Conservation (phyloP, 1,139 yeast genomes). For the Eremothecium sinecaudum region DNA sequence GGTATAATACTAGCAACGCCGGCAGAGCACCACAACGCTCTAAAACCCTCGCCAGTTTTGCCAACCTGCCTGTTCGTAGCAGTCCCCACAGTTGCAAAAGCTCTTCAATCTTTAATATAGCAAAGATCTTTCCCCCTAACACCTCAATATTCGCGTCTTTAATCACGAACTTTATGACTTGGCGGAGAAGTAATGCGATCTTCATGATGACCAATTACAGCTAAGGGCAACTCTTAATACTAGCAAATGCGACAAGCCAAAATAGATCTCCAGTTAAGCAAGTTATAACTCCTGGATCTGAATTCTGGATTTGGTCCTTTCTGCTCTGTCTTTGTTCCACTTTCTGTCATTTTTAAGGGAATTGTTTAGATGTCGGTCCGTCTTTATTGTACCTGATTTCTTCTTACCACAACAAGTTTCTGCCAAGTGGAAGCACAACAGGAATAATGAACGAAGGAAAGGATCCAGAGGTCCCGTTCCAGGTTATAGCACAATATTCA, state of each 20-base stretch:
- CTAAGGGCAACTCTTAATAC: too few relatives aligned
- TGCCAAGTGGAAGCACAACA: too few relatives aligned
- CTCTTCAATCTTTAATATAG: background rate
- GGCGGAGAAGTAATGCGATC: too few relatives aligned
- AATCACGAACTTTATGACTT: background rate
- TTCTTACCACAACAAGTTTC: slow-evolving; percentile 2
- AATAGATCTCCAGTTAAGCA: too few relatives aligned
- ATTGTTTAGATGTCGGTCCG: too few relatives aligned
- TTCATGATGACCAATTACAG: too few relatives aligned
- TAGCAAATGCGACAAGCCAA: too few relatives aligned
- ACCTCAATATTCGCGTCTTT: background rate
- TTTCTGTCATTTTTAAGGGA: too few relatives aligned
- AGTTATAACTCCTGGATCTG: too few relatives aligned
- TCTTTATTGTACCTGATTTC: too few relatives aligned
- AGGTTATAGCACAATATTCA: slow-evolving; percentile 60
- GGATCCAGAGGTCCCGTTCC: slow-evolving; percentile 41
- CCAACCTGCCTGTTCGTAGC: background rate
- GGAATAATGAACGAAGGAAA: slow-evolving; percentile 1
- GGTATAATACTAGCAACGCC: background rate
- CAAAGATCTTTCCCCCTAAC: background rate
- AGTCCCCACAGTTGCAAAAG: background rate
- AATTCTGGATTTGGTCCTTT: too few relatives aligned
- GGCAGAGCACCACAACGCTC: background rate
- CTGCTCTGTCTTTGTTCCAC: slow-evolving; percentile 4
- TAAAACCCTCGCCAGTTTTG: background rate